Evolutionary conservation across 805 yeast species (phyloP).

Genomic region (Ogataea trehalophila): DNA sequence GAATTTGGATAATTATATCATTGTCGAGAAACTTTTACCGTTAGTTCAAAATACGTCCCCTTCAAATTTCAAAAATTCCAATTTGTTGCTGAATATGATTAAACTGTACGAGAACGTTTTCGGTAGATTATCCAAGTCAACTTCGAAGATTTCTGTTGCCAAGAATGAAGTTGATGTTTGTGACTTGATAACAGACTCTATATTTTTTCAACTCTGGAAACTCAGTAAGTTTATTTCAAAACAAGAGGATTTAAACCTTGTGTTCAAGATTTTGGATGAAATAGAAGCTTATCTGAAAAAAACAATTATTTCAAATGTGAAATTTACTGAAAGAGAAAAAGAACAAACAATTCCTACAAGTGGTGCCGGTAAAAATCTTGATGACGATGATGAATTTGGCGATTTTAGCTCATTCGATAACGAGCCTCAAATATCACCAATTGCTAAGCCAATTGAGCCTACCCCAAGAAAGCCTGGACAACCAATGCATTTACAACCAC

Average conservation of each 20-base stretch:
- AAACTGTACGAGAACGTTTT: slow-evolving; percentile 28
- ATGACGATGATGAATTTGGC: slow-evolving; percentile 14
- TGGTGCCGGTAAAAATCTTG: not conserved
- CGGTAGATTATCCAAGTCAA: slow-evolving; percentile 18
- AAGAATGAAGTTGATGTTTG: slow-evolving; percentile 21
- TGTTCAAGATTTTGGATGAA: slow-evolving; percentile 13
- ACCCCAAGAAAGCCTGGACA: not conserved
- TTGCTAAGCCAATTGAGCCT: not conserved
- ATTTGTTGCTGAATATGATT: slow-evolving; percentile 27
- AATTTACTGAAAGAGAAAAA: slow-evolving; percentile 2
- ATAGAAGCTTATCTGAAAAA: slow-evolving; percentile 18
- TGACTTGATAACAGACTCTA: slow-evolving; percentile 27
- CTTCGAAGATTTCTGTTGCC: slow-evolving; percentile 20
- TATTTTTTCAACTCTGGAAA: slow-evolving; percentile 34
- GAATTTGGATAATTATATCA: slow-evolving; percentile 63
- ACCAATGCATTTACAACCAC: slow-evolving; percentile 1
- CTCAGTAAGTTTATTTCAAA: slow-evolving; percentile 21
- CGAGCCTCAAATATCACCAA: not conserved
- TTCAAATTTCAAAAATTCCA: slow-evolving; percentile 27
- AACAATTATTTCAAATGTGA: slow-evolving; percentile 13
- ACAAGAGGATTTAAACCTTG: slow-evolving; percentile 18
- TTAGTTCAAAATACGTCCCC: slow-evolving; percentile 42
- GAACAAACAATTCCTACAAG: not conserved
- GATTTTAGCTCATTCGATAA: slow-evolving; percentile 4
- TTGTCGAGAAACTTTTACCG: slow-evolving; percentile 79